phyloP scores from a whole-genome alignment of 129 eudicot species.

The Artemisia argyi region DNA sequence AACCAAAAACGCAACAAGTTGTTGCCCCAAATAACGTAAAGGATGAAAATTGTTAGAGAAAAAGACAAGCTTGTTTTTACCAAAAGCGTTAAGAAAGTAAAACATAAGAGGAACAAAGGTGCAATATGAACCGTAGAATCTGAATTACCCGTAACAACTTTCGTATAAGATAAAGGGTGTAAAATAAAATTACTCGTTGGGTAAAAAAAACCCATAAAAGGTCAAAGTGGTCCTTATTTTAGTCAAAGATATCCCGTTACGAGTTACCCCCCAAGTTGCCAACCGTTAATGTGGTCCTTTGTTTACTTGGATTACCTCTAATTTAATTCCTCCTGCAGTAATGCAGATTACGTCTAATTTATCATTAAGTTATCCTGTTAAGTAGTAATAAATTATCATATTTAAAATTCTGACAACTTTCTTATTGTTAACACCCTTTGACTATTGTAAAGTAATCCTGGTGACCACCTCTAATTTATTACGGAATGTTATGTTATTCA shows the following conservation, averaged over 20 bases:
- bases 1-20: slow-evolving; percentile 32
- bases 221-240: slow-evolving; percentile 39
- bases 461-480: no score
- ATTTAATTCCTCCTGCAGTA: neutral
- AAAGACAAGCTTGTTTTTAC: slow-evolving; percentile 39
- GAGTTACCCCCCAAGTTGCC: slow-evolving; percentile 21
- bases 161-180: slow-evolving; percentile 19
- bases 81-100: slow-evolving; percentile 22
- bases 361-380: neutral
- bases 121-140: slow-evolving; percentile 31
- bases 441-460: no score
- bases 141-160: slow-evolving; percentile 46
- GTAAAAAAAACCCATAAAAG: slow-evolving; percentile 7
- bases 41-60: slow-evolving; percentile 38
- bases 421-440: no score
- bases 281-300: slow-evolving; percentile 40
- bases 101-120: slow-evolving; percentile 6
- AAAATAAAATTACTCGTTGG: slow-evolving; percentile 24
- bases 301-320: slow-evolving; percentile 9
- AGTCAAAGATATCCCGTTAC: slow-evolving; percentile 40
- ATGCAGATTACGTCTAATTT: neutral
- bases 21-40: slow-evolving; percentile 40
- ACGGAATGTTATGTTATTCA: no score
- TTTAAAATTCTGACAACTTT: no score
- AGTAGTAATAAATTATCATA: neutral